Percentiles rank a stretch among this genome's conserved stretches.
These are phyloP conservation scores for Aspergillus sp. DNA, from an alignment of 2,329 filamentous ascomycete genomes.

Conservation along the genomic window DNA sequence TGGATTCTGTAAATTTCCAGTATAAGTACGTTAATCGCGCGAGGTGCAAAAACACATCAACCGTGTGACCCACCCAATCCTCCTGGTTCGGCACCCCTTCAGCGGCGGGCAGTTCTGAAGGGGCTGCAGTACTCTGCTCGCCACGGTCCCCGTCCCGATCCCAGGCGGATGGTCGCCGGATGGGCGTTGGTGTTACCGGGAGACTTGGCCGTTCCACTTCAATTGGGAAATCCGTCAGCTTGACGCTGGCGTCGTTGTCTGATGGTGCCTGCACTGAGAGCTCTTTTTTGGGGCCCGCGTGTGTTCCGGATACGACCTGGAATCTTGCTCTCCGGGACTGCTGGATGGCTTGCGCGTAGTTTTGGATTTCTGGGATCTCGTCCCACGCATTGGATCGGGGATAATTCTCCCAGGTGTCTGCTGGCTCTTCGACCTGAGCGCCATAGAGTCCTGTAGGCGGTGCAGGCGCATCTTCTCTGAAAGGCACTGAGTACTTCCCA, in stretches of 20 bases:
- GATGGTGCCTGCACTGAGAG: conserved; percentile 13
- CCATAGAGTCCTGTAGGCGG: conserved; percentile 7
- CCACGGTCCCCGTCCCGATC: conserved; percentile 51
- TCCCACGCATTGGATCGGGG: conserved; percentile 87
- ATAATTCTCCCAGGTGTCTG: conserved; percentile 63
- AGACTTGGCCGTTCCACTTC: conserved; percentile 75
- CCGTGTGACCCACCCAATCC: conserved; percentile 79
- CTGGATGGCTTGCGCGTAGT: conserved; percentile 71
- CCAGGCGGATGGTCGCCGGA: conserved; percentile 59
- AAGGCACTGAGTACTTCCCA: conserved; percentile 2
- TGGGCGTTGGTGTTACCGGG: conserved; percentile 79
- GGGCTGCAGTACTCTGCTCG: too few relatives aligned
- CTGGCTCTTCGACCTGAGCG: conserved; percentile 19
- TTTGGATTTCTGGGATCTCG: conserved; percentile 74
- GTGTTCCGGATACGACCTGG: conserved; percentile 27
- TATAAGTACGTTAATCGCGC: conserved; percentile 37
- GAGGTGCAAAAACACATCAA: conserved; percentile 36
- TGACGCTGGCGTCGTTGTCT: conserved; percentile 47
- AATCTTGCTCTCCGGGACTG: conserved; percentile 48
- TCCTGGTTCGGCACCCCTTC: conserved; percentile 77
- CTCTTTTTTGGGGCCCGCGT: background rate
- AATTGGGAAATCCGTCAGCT: conserved; percentile 78
- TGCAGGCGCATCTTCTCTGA: conserved; percentile 8
- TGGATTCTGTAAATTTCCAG: conserved; percentile 54
- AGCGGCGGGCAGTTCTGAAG: conserved; percentile 56